Evolutionary conservation across 805 yeast genomes (phyloP), one percentile per base, ranked within the genome.

Genomic region (Lipomyces orientalis): DNA sequence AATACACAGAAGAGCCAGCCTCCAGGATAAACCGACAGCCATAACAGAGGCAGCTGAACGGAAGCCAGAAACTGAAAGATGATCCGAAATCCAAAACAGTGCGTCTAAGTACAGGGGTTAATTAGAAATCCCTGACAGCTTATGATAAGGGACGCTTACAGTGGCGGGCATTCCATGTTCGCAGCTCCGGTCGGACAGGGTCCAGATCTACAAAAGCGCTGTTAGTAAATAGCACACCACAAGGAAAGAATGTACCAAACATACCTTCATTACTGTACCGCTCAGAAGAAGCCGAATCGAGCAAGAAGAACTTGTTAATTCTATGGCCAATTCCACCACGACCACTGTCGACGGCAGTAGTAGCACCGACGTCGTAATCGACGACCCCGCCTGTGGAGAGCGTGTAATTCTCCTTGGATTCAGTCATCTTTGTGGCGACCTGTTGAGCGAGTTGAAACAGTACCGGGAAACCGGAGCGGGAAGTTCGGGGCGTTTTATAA

Each of bases 1-100:
- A 25, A 82, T 77, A 22, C 79, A 76, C 1, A 82, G 81, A 81
- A 85, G 81, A 1, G 85, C 75, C 64, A 82, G 78, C 71, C 81
- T 77, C n/a, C 83, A 82, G 39, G 79, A 78, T 5, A 82, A 73
- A 0, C 87, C 87, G 29, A 82, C 73, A 0, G 82, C 73, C 65
- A 84, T 70, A 49, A 84, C 70, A 0, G 86, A 76, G 8, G 83
- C 76, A 16, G 83, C 85, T 1, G 80, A 75, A 52, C 81, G 77
- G 82, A 83, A 80, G 46, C 84, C 79, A 2, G 83, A 75, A 68
- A 82, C 79, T 2, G 81, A 78, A 22, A 80, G 66, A 25, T 68
- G 66, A 39, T 72, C 74, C 4, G 73, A 66, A 22, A 65, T 62
- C 76, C 76, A 73, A 31, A 71, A 73, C 39, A 68, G 67, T 25